A percentile compares a stretch with the other conserved stretches of the same genome.
Conservation (phyloP, 2,329 filamentous ascomycete species). For the Aspergillus aculeatinus region DNA sequence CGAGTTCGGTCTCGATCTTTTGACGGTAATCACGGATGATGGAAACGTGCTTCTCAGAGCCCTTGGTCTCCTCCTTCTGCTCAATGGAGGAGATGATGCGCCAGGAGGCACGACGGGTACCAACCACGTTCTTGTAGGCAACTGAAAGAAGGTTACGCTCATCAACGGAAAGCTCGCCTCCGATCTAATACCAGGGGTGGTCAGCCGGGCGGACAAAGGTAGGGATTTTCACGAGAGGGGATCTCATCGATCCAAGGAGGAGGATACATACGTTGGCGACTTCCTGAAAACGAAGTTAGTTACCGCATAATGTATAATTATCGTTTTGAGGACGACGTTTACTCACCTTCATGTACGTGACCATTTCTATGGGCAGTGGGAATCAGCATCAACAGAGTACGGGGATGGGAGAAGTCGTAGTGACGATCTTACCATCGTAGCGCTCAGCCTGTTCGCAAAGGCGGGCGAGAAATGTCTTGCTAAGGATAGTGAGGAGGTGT, state of each 20-base stretch:
- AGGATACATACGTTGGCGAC: conserved; percentile 74
- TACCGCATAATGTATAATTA: conserved; percentile 23
- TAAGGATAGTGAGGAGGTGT: conserved; percentile 46
- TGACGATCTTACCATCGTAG: conserved; percentile 74
- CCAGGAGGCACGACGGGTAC: conserved; percentile 97
- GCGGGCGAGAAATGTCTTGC: conserved; percentile 99
- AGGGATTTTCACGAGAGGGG: conserved; percentile 13
- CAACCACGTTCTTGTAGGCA: conserved; percentile 99
- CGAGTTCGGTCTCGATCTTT: conserved; percentile 97
- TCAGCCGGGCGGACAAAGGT: conserved; percentile 18
- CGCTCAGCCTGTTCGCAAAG: conserved; percentile 99
- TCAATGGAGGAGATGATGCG: conserved; percentile 99
- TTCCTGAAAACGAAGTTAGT: conserved; percentile 59
- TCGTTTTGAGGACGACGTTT: conserved; percentile 10
- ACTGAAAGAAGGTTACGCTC: conserved; percentile 92
- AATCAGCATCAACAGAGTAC: conserved; percentile 22
- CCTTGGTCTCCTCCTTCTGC: conserved; percentile 99
- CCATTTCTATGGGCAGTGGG: conserved; percentile 68
- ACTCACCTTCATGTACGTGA: conserved; percentile 93
- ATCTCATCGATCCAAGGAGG: conserved; percentile 4
- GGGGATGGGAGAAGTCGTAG: background rate
- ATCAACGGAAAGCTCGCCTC: conserved; percentile 67
- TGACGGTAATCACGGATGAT: conserved; percentile 96
- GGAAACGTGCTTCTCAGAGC: conserved; percentile 87
- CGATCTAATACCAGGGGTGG: conserved; percentile 49